Base-by-base conservation (phyloP, 345 rosid species). In the Eucalyptus erythrocorys region DNA sequence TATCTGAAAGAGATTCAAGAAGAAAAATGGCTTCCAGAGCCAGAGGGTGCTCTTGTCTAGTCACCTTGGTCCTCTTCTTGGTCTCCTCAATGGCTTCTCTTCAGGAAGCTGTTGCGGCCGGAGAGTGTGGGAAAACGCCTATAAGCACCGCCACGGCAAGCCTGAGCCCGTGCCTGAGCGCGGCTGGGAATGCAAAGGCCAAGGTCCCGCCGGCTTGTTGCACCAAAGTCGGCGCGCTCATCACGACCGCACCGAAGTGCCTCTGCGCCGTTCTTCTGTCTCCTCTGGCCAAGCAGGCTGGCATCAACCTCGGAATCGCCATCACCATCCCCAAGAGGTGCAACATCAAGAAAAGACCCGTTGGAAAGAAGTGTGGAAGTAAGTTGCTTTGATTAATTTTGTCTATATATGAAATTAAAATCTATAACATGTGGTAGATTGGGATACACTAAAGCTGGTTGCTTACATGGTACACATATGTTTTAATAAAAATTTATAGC, bases 291-390 rank as follows among this genome's bases (percentile, higher is more conserved):
- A 96, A 94, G 93, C 92, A 92, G 34, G 97, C 97, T 1, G 97
- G 98, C 82, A 95, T 97, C 89, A 95, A 91, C 57, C 98, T 96
- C 21, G 97, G 92, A n/a, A 89, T 93, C 87, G 99, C 98, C 24
- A 93, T 97, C 88, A 88, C 94, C 34, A 91, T 97, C 76, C 99
- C 99, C 1, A 96, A 96, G 90, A 93, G 98, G 37, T 97, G 99
- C 95, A 94, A 93, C 92, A 95, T 97, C 61, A 91, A 89, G 90
- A 95, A 95, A 89, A 93, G 99, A 87, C 93, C 92, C 1, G 92
- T 88, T 43, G 98, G 98, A 82, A 97, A 95, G 88, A 93, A 96
- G 90, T 97, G 99, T 90, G 99, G 99, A 91, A 94, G 99, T 96
- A 94, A 90, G 94, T 85, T 48, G 37, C 40, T 32, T 48, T 32